Evolutionary conservation across 2,329 filamentous ascomycete genomes (phyloP).

Genomic region (Cryphonectria naterciae): DNA sequence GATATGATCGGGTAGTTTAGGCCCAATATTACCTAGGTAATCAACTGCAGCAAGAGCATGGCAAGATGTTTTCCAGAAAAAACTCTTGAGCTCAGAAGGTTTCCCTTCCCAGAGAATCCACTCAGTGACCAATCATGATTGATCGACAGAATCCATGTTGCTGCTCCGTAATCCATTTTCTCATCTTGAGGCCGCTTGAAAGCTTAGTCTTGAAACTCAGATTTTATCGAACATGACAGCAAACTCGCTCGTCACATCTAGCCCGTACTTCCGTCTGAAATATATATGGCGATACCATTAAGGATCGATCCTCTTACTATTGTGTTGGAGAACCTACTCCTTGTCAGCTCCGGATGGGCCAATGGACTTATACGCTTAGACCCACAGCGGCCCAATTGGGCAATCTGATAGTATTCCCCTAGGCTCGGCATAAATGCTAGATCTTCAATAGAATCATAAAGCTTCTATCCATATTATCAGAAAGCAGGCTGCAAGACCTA

Average conservation of each 20-base stretch:
- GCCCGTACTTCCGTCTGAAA: no score
- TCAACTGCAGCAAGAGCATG: no score
- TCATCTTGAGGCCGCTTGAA: background rate
- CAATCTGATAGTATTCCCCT: background rate
- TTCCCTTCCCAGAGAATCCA: background rate
- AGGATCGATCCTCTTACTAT: no score
- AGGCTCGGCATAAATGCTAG: background rate
- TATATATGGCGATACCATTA: background rate
- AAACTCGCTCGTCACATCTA: background rate
- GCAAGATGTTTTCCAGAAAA: background rate
- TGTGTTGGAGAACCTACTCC: background rate
- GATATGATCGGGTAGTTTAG: no score
- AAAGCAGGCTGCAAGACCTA: background rate
- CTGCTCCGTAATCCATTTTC: background rate
- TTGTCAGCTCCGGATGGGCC: background rate
- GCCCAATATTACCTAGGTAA: no score
- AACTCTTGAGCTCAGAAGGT: background rate
- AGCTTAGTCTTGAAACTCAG: background rate
- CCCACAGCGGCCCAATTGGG: constrained; percentile 4
- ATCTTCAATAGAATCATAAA: background rate
- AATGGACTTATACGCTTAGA: constrained; percentile 9
- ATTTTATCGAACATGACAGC: background rate
- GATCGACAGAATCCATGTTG: no score
- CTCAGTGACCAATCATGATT: background rate
- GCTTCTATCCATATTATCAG: background rate